Evolutionary conservation across 805 yeast genomes (phyloP), one percentile per base, ranked within the genome.

Genomic region (Torulaspora delbrueckii): DNA sequence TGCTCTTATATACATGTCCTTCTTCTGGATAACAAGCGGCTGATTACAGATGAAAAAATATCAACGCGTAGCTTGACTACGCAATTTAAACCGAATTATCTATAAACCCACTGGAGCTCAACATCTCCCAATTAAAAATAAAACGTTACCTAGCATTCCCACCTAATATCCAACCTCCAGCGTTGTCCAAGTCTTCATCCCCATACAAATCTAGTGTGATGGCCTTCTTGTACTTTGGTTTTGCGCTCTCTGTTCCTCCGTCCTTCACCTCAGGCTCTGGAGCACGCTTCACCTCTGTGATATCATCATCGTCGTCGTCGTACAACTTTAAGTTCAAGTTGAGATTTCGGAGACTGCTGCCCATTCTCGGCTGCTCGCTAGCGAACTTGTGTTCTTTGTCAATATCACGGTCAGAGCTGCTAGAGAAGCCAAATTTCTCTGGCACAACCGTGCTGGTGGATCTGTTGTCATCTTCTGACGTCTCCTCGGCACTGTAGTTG

Each of bases 151-250:
- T 41, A 14, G 54, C 50, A 36, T 63, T 63, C 7, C 62, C 62
- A 10, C 67, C 67, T 14, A 65, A 45, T 9, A 59, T 50, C 69
- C 69, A 65, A 18, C 55, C 58, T 24, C 56, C 59, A 5, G 50
- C 47, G 31, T 53, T 54, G 34, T 53, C 56, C 35, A 48, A 36
- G 19, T 57, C 64, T 14, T 50, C 52, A 38, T 57, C 63, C 18
- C 62, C 66, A 39, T 65, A 65, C 13, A 65, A 48, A 47, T 63
- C 63, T 9, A 64, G 44, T 3, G 65, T 55, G 9, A 59, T 47
- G 12, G 65, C 60, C 43, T 57, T 63, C 45, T 60, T 62, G 52
- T 58, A 59, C 30, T 38, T 43, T 19, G 47, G 48, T 28, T 45
- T 53, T 25, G 51, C 39, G 40, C 33, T 46, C 14, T 33, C 47